These are phyloP conservation scores for Penicillium subrubescens DNA, from an alignment of 495 filamentous ascomycete species.

Conservation along the genomic window DNA sequence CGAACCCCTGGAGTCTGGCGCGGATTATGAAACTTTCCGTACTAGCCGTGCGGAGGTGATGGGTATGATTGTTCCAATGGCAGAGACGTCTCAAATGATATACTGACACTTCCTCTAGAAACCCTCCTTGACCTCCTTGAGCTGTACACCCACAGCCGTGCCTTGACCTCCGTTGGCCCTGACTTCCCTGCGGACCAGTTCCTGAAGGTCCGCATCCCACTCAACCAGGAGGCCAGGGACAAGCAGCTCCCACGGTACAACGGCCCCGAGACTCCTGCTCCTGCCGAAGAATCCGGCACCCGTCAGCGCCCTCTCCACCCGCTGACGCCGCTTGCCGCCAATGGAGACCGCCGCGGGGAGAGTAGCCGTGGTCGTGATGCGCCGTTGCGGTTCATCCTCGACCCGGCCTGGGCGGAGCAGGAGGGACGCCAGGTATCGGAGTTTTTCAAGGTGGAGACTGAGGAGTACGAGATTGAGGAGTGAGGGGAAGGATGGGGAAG, in stretches of 20 bases:
- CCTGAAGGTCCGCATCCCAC: constrained; percentile 77
- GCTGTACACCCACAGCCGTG: constrained; percentile 79
- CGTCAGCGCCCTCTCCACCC: constrained; percentile 25
- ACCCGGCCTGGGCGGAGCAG: constrained; percentile 69
- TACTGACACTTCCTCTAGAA: constrained; percentile 47
- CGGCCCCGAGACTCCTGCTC: constrained; percentile 21
- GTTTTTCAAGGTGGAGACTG: constrained; percentile 74
- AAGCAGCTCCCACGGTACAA: constrained; percentile 58
- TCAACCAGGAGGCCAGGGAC: constrained; percentile 74
- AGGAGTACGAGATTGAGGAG: constrained; percentile 58
- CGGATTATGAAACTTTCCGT: constrained; percentile 56
- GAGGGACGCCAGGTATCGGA: constrained; percentile 69
- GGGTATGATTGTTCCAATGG: constrained; percentile 38
- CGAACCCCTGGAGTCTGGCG: constrained; percentile 46
- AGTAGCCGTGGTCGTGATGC: constrained; percentile 65
- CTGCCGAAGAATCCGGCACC: not conserved
- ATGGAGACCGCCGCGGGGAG: constrained; percentile 47
- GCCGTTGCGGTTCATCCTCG: constrained; percentile 89
- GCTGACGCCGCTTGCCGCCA: constrained; percentile 43
- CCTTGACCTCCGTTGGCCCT: constrained; percentile 70
- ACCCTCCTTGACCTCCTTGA: constrained; percentile 85
- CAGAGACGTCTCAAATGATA: not conserved
- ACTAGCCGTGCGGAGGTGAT: constrained; percentile 71
- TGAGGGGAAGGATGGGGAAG: constrained; percentile 8
- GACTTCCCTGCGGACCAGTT: constrained; percentile 71